These are phyloP conservation scores for Sporodiniella umbellata DNA, from an alignment of 371 early-diverging fungal species.

Conservation along the genomic window DNA sequence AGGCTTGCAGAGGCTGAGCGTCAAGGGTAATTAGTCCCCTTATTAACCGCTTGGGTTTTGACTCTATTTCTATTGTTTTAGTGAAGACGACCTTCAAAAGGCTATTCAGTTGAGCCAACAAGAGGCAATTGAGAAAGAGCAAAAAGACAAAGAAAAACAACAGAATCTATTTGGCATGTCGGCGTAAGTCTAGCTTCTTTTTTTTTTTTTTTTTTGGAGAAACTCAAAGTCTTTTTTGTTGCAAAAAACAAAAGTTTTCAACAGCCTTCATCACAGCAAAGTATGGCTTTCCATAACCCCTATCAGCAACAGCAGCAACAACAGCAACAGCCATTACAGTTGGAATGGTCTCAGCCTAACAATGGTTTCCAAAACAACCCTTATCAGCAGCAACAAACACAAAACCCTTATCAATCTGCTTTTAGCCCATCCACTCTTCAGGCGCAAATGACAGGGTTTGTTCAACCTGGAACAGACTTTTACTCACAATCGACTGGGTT, in stretches of 20 bases:
- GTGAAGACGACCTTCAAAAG: slow-evolving; percentile 41
- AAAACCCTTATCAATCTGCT: slow-evolving; percentile 25
- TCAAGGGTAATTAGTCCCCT: slow-evolving; percentile 14
- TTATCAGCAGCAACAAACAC: slow-evolving; percentile 27
- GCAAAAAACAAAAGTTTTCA: slow-evolving; percentile 7
- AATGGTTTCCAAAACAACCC: slow-evolving; percentile 20
- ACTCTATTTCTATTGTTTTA: slow-evolving; percentile 2
- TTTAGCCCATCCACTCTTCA: slow-evolving; percentile 15
- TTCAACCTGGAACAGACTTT: slow-evolving; percentile 28
- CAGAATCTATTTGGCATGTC: slow-evolving; percentile 5
- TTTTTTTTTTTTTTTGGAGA: too few relatives aligned
- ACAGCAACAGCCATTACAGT: slow-evolving; percentile 11
- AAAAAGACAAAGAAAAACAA: slow-evolving; percentile 36
- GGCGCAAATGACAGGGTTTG: slow-evolving; percentile 40
- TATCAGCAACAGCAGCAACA: slow-evolving; percentile 27
- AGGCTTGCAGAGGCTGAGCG: slow-evolving; percentile 37
- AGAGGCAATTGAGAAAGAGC: slow-evolving; percentile 39
- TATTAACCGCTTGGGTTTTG: not conserved
- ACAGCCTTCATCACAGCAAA: slow-evolving; percentile 16
- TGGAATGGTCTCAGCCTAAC: slow-evolving; percentile 17
- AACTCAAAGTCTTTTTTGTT: too few relatives aligned
- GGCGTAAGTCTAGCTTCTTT: too few relatives aligned
- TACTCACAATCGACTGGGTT: slow-evolving; percentile 20
- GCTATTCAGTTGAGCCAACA: slow-evolving; percentile 42
- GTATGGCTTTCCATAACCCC: slow-evolving; percentile 26